Evolutionary conservation across 2,329 filamentous ascomycete species (phyloP), one percentile per base, ranked within the genome.

Genomic region (Cadophora sp.): DNA sequence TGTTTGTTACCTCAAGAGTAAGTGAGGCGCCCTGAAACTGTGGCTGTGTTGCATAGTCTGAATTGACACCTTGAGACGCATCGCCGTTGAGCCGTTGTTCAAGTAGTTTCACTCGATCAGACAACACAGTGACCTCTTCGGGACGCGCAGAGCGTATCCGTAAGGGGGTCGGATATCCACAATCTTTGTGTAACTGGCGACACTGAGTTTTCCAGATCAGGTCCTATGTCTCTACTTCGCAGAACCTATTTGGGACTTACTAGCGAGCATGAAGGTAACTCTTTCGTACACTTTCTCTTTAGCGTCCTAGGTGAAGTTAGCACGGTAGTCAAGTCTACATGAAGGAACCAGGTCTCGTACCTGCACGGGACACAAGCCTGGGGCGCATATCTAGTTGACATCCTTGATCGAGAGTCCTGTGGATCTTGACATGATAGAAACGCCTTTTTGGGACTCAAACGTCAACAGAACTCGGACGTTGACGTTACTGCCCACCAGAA

Each of bases 241-340:
- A 4, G 19, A 37, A 46, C 34, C n/a, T 26, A 22, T 19, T 12
- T 19, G 5, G 11, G 40, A 43, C 40, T 2, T 43, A 43, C 40
- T 16, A 43, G 40, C 7, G 58, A 60, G 26, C 58, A 60, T 12
- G 31, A 6, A 14, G 58, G 58, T 7, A 60, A n/a, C 58, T 60
- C 58, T 46, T 24, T 46, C 16, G 29, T 46, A 24, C 58, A 43
- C 34, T 60, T 60, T 27, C 58, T 24, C 40, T 60, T 60, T 8
- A 60, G 24, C 2, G 24, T 46, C 34, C 34, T 63, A 8, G 19
- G 53, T 22, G 43, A 48, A 48, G 43, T 48, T n/a, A 48, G n/a
- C 43, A n/a, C 22, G 43, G 11, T 11, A 34, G 5, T 34, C 5
- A 34, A 6, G 31, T 6, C 31, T 34, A 34, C 5, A 6, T 34